Base-by-base conservation (phyloP, 768 basidiomycete genomes). In the Daedaleopsis nitida region DNA sequence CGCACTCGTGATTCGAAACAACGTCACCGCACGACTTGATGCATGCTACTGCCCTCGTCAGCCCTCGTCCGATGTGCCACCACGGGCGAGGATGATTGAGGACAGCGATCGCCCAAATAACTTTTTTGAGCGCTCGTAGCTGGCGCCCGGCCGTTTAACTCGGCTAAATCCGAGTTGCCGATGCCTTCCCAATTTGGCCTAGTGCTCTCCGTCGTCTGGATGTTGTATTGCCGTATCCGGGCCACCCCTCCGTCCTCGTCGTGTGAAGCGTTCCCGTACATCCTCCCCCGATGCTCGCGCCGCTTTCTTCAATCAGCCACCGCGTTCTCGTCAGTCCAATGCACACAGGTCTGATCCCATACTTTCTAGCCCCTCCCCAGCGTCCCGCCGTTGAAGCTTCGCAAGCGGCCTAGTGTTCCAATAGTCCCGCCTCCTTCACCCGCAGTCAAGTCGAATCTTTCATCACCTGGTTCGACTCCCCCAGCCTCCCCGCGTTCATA, bases 361-460 rank as follows among this genome's bases (percentile, higher is more conserved):
- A 27, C 21, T 23, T 9, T 59, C 39, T 44, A 59, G 57, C 64
- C 64, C 27, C 56, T 62, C 10, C 55, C 64, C 34, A 54, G 45
- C 38, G 50, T 64, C 8, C 62, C 62, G 17, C 57, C 62, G 24
- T 37, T 55, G 42, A 43, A 45, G n/a, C 35, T 59, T 14, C 62
- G 62, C 17, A 35, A 54, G 6, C 58, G 62, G n/a, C 62, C 62
- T 14, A 64, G 62, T 38, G 51, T 64, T 3, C 62, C 62, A 1
- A 21, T 59, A n/a, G 62, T 65, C 23, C 54, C 62, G n/a, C 58
- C 63, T 37, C 51, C 53, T 12, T 59, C 60, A 0, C 57, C 58
- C n/a, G 56, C 50, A 14, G 27, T 53, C 42, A 50, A 14, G 48
- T 48, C 63, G 10, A 39, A 43, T 21, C 59, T 57, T 11, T 48